phyloP scores from a whole-genome alignment of 768 basidiomycete species.

The Pholiota microspora region DNA sequence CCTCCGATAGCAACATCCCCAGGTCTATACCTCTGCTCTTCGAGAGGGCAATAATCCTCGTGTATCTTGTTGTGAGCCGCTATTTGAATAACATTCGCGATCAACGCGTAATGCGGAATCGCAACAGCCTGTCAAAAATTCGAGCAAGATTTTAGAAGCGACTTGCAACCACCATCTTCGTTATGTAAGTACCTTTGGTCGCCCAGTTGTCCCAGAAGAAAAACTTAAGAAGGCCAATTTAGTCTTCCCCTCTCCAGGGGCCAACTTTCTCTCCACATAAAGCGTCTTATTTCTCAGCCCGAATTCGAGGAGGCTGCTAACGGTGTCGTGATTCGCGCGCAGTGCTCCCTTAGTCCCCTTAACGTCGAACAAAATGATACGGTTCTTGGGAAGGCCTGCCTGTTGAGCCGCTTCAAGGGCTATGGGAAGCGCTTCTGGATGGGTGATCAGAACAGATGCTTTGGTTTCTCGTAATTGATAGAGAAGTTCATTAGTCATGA shows the following conservation, averaged over 20 bases:
- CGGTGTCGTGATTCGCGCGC: conserved; percentile 25
- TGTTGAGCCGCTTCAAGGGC: conserved; percentile 40
- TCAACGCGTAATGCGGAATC: conserved; percentile 56
- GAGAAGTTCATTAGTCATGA: conserved; percentile 48
- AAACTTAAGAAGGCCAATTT: conserved; percentile 73
- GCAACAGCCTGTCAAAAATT: conserved; percentile 46
- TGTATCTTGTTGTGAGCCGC: conserved; percentile 52
- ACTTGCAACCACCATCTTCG: neutral
- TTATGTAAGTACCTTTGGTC: conserved; percentile 78
- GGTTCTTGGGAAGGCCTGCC: conserved; percentile 36
- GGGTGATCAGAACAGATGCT: conserved; percentile 44
- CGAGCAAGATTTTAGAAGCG: neutral
- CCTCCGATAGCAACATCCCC: conserved; percentile 64
- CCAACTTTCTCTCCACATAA: conserved; percentile 51
- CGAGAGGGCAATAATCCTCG: conserved; percentile 38
- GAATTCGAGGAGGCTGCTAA: conserved; percentile 46
- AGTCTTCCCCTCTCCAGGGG: conserved; percentile 59
- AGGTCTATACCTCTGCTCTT: conserved; percentile 51
- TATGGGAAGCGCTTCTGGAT: conserved; percentile 41
- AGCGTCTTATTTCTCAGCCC: conserved; percentile 37
- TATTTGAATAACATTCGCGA: conserved; percentile 62
- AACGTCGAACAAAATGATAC: conserved; percentile 43
- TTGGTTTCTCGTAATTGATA: conserved; percentile 53
- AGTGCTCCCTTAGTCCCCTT: conserved; percentile 5
- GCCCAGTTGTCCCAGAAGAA: conserved; percentile 74